Conservation (phyloP, 495 filamentous ascomycete species). For the Opeltia flavorubescens region DNA sequence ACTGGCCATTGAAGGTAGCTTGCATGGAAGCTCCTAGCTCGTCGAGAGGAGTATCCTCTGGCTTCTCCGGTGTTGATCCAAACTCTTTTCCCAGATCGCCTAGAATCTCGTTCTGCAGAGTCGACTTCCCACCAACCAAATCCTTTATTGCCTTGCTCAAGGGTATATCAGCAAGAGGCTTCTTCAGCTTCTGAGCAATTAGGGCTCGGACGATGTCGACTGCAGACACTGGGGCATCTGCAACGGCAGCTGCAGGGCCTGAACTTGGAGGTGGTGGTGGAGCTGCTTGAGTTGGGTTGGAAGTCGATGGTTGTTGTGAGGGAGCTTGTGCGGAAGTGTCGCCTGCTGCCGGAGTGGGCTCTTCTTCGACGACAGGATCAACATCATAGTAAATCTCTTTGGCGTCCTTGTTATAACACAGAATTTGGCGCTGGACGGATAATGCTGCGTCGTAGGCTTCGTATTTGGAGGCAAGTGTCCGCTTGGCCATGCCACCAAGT, state of each 20-base stretch:
- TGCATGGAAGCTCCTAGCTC: slow-evolving; percentile 94
- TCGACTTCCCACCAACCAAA: slow-evolving; percentile 94
- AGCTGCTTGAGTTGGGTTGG: slow-evolving; percentile 36
- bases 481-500: slow-evolving; percentile 94
- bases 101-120: slow-evolving; percentile 92
- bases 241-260: slow-evolving; percentile 78
- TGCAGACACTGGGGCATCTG: slow-evolving; percentile 74
- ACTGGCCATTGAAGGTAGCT: slow-evolving; percentile 91
- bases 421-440: slow-evolving; percentile 88
- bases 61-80: slow-evolving; percentile 93
- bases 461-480: slow-evolving; percentile 93
- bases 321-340: slow-evolving; percentile 24
- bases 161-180: slow-evolving; percentile 75
- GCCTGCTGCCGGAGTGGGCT: slow-evolving; percentile 33
- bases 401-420: slow-evolving; percentile 98
- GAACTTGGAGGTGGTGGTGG: slow-evolving; percentile 52
- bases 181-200: slow-evolving; percentile 98
- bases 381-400: slow-evolving; percentile 99
- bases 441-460: slow-evolving; percentile 97
- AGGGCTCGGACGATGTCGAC: slow-evolving; percentile 80
- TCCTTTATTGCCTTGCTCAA: slow-evolving; percentile 97
- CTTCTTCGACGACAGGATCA: slow-evolving; percentile 81
- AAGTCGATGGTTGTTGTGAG: slow-evolving; percentile 23
- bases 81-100: slow-evolving; percentile 97
- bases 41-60: slow-evolving; percentile 91